A percentile compares a stretch with the other conserved stretches of the same genome.
Conservation (phyloP, 805 yeast genomes). For the Ogataea parapolymorpha region DNA sequence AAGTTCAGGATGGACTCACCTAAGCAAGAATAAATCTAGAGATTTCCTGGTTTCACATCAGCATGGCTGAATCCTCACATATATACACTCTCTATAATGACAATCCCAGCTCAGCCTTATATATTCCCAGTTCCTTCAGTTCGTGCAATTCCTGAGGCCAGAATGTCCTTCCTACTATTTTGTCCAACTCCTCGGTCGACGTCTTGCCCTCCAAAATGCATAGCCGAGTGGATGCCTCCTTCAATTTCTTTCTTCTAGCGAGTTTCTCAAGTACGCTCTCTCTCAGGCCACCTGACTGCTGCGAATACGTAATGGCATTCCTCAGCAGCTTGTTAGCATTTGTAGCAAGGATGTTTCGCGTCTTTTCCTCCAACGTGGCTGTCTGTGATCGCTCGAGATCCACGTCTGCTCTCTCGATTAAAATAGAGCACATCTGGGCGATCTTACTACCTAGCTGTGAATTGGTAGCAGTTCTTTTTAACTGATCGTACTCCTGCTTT, state of each 20-base stretch:
- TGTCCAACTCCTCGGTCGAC: slow-evolving; percentile 22
- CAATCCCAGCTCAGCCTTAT: not conserved
- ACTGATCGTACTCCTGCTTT: slow-evolving; percentile 20
- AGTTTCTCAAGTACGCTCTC: slow-evolving; percentile 44
- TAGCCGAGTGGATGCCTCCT: slow-evolving; percentile 44
- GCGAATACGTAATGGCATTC: slow-evolving; percentile 44
- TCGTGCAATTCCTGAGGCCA: slow-evolving; percentile 30
- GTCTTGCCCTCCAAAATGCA: slow-evolving; percentile 43
- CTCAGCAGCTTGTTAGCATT: slow-evolving; percentile 44
- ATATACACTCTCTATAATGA: too few relatives aligned
- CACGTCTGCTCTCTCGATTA: slow-evolving; percentile 51
- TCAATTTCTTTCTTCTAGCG: slow-evolving; percentile 38
- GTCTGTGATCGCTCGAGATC: slow-evolving; percentile 47
- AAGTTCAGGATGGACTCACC: too few relatives aligned
- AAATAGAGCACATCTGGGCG: slow-evolving; percentile 38
- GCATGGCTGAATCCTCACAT: too few relatives aligned
- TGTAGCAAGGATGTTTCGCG: slow-evolving; percentile 31
- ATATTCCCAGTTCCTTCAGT: slow-evolving; percentile 20
- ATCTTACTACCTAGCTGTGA: slow-evolving; percentile 20
- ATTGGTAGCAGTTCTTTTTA: slow-evolving; percentile 11
- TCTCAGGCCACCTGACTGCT: slow-evolving; percentile 48
- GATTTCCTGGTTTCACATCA: too few relatives aligned
- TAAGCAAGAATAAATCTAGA: too few relatives aligned
- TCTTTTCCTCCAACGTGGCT: slow-evolving; percentile 29
- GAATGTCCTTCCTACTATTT: slow-evolving; percentile 24